Conservation (phyloP, 2,329 filamentous ascomycete genomes). For the Colletotrichum lentis region DNA sequence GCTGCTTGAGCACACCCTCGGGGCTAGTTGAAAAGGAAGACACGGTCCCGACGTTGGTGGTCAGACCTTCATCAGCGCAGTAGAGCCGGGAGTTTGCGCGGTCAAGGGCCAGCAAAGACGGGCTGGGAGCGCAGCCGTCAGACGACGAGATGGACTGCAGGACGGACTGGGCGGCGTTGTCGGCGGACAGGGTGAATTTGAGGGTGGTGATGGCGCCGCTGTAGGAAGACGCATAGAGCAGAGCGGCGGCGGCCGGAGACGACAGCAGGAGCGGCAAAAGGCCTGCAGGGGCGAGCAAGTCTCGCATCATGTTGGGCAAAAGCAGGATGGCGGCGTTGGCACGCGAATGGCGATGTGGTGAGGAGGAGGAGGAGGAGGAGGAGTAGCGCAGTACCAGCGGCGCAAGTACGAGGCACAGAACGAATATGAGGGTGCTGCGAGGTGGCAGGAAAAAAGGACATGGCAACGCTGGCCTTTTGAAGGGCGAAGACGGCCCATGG, state of each 20-base stretch:
- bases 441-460: not conserved
- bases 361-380: not conserved
- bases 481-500: slow-evolving; percentile 27
- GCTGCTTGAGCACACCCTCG: slow-evolving; percentile 51
- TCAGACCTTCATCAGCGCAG: slow-evolving; percentile 67
- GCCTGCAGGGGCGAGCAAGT: slow-evolving; percentile 32
- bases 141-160: slow-evolving; percentile 55
- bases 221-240: slow-evolving; percentile 61
- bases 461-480: slow-evolving; percentile 14
- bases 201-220: slow-evolving; percentile 59
- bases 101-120: slow-evolving; percentile 69
- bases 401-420: too few relatives aligned
- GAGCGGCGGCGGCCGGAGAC: slow-evolving; percentile 47
- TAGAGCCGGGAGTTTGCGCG: slow-evolving; percentile 59
- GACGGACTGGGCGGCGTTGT: slow-evolving; percentile 40
- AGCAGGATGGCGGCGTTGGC: not conserved
- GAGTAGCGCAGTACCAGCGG: slow-evolving; percentile 4
- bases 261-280: slow-evolving; percentile 37
- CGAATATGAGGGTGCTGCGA: too few relatives aligned
- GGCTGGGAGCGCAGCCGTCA: slow-evolving; percentile 60
- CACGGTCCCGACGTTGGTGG: slow-evolving; percentile 58
- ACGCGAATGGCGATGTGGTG: slow-evolving; percentile 8
- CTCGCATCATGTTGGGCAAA: slow-evolving; percentile 37
- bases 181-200: slow-evolving; percentile 48
- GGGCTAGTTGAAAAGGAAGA: slow-evolving; percentile 49